A percentile compares a stretch with the other conserved stretches of the same genome.
phyloP scores from a whole-genome alignment of 805 yeast genomes.

The Kluyveromyces aestuarii region DNA sequence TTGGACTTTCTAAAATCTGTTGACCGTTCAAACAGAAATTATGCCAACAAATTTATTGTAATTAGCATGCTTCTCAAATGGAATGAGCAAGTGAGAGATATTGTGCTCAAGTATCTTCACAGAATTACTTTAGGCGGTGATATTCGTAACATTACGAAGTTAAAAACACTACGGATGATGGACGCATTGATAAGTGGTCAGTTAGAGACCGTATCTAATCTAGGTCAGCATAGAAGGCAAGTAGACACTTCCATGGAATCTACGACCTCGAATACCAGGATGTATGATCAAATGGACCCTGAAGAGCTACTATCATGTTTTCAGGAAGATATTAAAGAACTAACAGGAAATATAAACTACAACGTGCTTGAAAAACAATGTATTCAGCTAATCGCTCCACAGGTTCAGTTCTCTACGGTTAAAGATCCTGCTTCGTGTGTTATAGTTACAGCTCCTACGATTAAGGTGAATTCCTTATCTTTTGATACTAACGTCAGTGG shows the following conservation, averaged over 20 bases:
- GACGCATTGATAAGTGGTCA: slow-evolving; percentile 36
- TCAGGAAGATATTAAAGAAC: slow-evolving; percentile 40
- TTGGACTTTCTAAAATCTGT: not conserved
- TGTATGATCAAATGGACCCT: not conserved
- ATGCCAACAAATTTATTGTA: slow-evolving; percentile 55
- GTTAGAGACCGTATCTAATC: not conserved
- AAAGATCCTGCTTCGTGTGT: slow-evolving; percentile 49
- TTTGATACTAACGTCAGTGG: slow-evolving; percentile 41
- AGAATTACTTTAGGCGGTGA: slow-evolving; percentile 38
- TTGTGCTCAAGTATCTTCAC: slow-evolving; percentile 50
- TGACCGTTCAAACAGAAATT: slow-evolving; percentile 6
- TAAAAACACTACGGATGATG: slow-evolving; percentile 41
- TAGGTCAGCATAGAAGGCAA: not conserved
- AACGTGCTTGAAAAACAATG: slow-evolving; percentile 45
- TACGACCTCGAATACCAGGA: not conserved
- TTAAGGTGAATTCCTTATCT: slow-evolving; percentile 60
- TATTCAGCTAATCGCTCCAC: slow-evolving; percentile 69
- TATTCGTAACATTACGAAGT: slow-evolving; percentile 34
- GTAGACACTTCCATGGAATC: not conserved
- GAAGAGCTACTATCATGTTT: slow-evolving; percentile 26
- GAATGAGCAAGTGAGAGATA: slow-evolving; percentile 62
- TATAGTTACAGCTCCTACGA: slow-evolving; percentile 62
- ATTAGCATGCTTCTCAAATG: slow-evolving; percentile 71
- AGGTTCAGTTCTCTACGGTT: slow-evolving; percentile 58
- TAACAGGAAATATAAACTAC: slow-evolving; percentile 29